Conservation (phyloP, 257 asterid genomes). For the Cinchona pubescens region DNA sequence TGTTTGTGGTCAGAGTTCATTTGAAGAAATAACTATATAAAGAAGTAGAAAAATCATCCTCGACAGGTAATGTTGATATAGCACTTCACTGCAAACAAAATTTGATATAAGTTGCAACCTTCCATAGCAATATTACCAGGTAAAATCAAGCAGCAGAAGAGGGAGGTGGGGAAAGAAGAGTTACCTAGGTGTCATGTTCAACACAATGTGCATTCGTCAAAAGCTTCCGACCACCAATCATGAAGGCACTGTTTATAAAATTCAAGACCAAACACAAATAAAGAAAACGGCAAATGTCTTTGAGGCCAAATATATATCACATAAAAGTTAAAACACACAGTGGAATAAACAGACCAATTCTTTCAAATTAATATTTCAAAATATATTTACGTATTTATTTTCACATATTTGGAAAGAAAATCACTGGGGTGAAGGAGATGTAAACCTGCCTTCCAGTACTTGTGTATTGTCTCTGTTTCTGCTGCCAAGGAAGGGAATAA, state of each 20-base stretch:
- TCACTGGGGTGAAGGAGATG: slow-evolving; percentile 8
- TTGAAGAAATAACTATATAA: not conserved
- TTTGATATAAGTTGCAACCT: not conserved
- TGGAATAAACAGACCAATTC: no score
- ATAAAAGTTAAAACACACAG: no score
- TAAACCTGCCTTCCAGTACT: slow-evolving; percentile 90
- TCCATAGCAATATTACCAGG: not conserved
- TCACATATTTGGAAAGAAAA: not conserved
- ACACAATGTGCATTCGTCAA: slow-evolving; percentile 98
- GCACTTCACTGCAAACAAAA: not conserved
- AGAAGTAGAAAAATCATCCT: not conserved
- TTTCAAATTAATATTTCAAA: no score
- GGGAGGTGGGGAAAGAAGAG: slow-evolving; percentile 3
- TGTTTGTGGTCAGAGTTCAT: not conserved
- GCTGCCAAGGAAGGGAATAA: slow-evolving; percentile 98
- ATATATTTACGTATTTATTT: no score
- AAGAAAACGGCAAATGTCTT: not conserved
- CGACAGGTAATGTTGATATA: not conserved
- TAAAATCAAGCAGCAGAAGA: not conserved
- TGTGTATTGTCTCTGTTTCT: slow-evolving; percentile 81
- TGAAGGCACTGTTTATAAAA: slow-evolving; percentile 67
- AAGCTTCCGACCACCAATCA: slow-evolving; percentile 86
- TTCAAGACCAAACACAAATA: slow-evolving; percentile 19
- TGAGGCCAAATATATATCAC: not conserved
- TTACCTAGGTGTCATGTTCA: slow-evolving; percentile 81